phyloP scores from a whole-genome alignment of 768 basidiomycete genomes.

The Lactifluus hygrophoroides region DNA sequence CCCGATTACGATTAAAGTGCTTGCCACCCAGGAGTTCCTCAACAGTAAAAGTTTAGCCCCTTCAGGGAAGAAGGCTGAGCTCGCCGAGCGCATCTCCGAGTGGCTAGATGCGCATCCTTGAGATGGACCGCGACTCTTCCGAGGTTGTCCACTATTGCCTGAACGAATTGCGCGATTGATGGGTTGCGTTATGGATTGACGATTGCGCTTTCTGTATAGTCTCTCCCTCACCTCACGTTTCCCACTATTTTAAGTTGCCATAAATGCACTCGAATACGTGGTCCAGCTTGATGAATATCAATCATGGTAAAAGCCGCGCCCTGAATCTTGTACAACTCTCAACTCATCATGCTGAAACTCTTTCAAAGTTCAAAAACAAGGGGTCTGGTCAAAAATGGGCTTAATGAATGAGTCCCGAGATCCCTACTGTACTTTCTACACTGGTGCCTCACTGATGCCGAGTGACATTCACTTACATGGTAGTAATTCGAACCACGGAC shows the following conservation, averaged over 20 bases:
- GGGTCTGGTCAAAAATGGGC: background rate
- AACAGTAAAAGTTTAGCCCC: constrained; percentile 52
- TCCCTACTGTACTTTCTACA: too few species aligned
- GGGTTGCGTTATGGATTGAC: background rate
- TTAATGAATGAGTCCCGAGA: background rate
- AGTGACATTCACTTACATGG: background rate
- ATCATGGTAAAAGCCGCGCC: background rate
- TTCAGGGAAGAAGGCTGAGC: constrained; percentile 66
- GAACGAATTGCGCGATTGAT: background rate
- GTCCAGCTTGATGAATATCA: background rate
- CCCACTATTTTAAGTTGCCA: background rate
- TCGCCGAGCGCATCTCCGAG: constrained; percentile 55
- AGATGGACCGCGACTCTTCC: background rate
- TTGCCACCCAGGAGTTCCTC: constrained; percentile 51
- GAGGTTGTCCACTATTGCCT: background rate
- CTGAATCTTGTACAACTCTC: background rate
- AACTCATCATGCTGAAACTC: background rate
- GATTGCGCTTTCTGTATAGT: background rate
- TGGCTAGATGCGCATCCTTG: constrained; percentile 42
- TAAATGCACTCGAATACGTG: background rate
- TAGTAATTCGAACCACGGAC: background rate
- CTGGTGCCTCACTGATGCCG: too few species aligned
- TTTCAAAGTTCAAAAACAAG: background rate
- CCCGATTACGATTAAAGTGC: background rate
- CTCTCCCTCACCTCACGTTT: background rate